Percentiles rank a stretch among this genome's conserved stretches.
These are phyloP conservation scores for Rhodomyrtus tomentosa DNA, from an alignment of 345 rosid species.

Conservation along the genomic window DNA sequence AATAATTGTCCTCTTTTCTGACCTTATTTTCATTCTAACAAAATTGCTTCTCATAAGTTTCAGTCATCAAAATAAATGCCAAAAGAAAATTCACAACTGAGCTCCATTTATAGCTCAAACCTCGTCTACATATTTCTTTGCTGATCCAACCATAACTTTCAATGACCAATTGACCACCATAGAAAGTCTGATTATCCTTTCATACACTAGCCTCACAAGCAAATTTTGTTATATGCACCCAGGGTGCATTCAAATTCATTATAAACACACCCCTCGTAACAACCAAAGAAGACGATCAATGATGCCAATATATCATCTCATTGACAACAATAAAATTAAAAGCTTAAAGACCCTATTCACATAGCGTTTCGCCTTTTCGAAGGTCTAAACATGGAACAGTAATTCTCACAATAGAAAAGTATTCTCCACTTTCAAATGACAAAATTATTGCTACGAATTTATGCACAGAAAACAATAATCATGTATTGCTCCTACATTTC, in stretches of 20 bases:
- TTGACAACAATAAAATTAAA: background rate
- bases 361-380: background rate
- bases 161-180: background rate
- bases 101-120: background rate
- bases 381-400: background rate
- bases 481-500: background rate
- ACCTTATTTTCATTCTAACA: background rate
- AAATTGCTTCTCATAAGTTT: background rate
- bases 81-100: background rate
- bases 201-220: background rate
- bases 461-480: background rate
- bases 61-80: background rate
- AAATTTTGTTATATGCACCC: background rate
- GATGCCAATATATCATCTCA: background rate
- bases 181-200: background rate
- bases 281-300: background rate
- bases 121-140: background rate
- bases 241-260: background rate
- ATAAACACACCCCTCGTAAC: background rate
- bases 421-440: background rate
- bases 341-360: background rate
- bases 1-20: background rate
- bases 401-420: background rate
- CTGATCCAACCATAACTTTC: background rate
- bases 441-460: background rate